These are phyloP conservation scores for Usnea hakonensis DNA, from an alignment of 495 filamentous ascomycete species.

Conservation along the genomic window DNA sequence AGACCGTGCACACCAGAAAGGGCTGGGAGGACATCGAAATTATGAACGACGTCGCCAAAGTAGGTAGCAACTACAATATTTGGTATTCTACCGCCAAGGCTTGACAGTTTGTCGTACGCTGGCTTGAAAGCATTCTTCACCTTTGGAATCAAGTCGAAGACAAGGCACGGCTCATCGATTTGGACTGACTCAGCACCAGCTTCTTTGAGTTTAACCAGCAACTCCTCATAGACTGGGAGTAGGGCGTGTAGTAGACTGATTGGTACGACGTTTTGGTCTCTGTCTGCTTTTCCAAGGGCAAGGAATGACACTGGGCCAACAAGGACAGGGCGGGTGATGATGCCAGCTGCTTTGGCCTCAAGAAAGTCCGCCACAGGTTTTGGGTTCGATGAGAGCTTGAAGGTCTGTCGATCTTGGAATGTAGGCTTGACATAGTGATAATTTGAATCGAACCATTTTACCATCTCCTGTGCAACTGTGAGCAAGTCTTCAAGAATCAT, in stretches of 20 bases:
- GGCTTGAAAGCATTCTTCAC: constrained; percentile 97
- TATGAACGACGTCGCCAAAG: constrained; percentile 99
- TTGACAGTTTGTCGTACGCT: constrained; percentile 79
- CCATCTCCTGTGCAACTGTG: constrained; percentile 66
- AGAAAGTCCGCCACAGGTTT: constrained; percentile 92
- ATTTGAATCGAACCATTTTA: constrained; percentile 99
- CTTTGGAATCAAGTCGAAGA: constrained; percentile 80
- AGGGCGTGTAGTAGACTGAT: constrained; percentile 89
- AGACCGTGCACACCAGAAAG: constrained; percentile 67
- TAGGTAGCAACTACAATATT: constrained; percentile 85
- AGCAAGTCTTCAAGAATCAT: constrained; percentile 3
- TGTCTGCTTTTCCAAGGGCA: constrained; percentile 91
- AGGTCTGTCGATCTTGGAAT: constrained; percentile 88
- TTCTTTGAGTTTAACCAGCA: constrained; percentile 83
- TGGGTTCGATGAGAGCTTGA: constrained; percentile 76
- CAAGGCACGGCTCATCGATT: constrained; percentile 95
- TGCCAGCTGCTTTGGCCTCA: constrained; percentile 94
- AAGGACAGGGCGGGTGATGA: constrained; percentile 86
- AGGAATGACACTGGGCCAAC: constrained; percentile 96
- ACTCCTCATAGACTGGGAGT: constrained; percentile 83
- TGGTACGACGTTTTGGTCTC: constrained; percentile 81
- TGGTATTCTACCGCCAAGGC: constrained; percentile 67
- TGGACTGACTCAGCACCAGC: constrained; percentile 92
- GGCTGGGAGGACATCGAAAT: constrained; percentile 74
- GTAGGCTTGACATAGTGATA: constrained; percentile 99